These are phyloP conservation scores for Crithidia fasciculata DNA, from an alignment of 208 protist species.

Conservation along the genomic window DNA sequence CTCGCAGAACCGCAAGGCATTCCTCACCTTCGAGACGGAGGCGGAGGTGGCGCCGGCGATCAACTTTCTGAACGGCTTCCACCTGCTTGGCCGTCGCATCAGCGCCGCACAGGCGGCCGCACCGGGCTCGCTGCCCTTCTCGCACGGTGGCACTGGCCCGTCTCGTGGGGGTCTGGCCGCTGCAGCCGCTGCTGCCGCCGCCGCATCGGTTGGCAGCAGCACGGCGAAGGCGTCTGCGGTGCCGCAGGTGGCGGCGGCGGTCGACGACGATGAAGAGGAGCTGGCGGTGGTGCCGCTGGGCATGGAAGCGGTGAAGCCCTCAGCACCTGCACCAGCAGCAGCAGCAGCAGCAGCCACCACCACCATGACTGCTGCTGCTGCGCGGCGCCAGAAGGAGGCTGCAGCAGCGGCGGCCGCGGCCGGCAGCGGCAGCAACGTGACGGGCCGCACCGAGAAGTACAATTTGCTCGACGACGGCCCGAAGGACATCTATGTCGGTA, in stretches of 20 bases:
- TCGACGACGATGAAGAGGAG: slow-evolving; percentile 27
- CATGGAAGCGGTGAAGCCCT: slow-evolving; percentile 25
- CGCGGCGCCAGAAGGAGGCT: slow-evolving; percentile 14
- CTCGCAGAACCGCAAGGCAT: slow-evolving; percentile 90
- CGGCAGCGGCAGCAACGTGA: slow-evolving; percentile 48
- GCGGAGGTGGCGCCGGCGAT: slow-evolving; percentile 76
- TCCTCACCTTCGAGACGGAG: slow-evolving; percentile 80
- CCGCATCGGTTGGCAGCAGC: not conserved
- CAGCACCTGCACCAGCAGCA: not conserved
- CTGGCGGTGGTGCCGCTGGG: slow-evolving; percentile 50
- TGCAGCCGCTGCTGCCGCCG: not conserved
- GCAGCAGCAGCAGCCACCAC: slow-evolving; percentile 10
- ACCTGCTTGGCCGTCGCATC: slow-evolving; percentile 82
- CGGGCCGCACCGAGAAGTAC: slow-evolving; percentile 82
- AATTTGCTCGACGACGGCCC: slow-evolving; percentile 81
- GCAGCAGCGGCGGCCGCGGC: slow-evolving; percentile 5
- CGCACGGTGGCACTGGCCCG: slow-evolving; percentile 36
- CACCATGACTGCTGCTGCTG: not conserved
- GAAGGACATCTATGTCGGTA: slow-evolving; percentile 83
- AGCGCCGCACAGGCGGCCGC: slow-evolving; percentile 66
- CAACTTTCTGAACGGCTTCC: slow-evolving; percentile 84
- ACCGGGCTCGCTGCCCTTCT: slow-evolving; percentile 87
- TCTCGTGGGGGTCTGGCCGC: slow-evolving; percentile 2
- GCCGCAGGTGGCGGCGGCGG: not conserved
- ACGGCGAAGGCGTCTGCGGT: not conserved